A percentile compares a stretch with the other conserved stretches of the same genome.
Conservation (phyloP, 75 land plant species). For the Sequoiadendron giganteum region DNA sequence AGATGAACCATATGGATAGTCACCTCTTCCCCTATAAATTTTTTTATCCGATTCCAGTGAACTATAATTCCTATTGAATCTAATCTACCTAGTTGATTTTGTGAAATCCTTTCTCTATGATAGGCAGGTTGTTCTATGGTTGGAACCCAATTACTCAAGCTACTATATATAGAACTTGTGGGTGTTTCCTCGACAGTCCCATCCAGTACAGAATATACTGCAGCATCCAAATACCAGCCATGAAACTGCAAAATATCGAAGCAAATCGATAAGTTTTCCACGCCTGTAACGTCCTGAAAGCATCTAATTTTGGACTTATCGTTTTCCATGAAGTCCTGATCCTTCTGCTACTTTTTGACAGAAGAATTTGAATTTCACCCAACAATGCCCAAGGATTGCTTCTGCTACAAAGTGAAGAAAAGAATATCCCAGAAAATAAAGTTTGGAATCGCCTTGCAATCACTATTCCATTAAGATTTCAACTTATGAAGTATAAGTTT, state of each 20-base stretch:
- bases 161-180: background rate
- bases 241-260: conserved; percentile 16
- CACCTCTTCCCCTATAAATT: too few relatives aligned
- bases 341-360: background rate
- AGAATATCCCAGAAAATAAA: background rate
- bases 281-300: conserved; percentile 28
- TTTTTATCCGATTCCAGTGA: too few relatives aligned
- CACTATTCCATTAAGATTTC: background rate
- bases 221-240: conserved; percentile 33
- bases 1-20: too few relatives aligned
- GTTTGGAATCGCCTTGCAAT: background rate
- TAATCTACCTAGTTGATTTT: background rate
- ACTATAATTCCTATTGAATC: background rate
- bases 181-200: conserved; percentile 6
- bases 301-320: conserved; percentile 13
- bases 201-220: conserved; percentile 25
- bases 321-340: background rate
- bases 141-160: background rate
- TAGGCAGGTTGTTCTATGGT: background rate
- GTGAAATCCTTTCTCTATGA: background rate
- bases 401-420: background rate
- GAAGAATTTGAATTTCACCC: background rate
- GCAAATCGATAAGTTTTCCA: conserved; percentile 21
- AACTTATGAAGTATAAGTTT: background rate
- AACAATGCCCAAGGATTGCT: conserved; percentile 1